A percentile compares a stretch with the other conserved stretches of the same genome.
phyloP scores from a whole-genome alignment of 352 stramenopile species.

The Blastocystis sp. region DNA sequence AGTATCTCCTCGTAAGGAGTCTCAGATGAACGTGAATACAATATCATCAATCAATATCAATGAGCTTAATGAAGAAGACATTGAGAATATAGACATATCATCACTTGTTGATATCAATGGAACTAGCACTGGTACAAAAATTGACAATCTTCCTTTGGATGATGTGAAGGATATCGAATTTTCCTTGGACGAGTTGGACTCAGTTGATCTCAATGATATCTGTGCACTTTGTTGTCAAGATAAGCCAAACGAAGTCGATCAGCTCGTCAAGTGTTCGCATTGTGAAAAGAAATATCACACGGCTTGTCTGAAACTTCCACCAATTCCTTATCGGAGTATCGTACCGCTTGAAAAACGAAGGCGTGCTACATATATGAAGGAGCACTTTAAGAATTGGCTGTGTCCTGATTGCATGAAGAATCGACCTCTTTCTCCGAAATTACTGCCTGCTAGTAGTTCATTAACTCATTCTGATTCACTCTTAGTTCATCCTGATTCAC shows the following conservation, averaged over 20 bases:
- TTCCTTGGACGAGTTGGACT: background rate
- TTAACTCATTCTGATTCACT: background rate
- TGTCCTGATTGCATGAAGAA: background rate
- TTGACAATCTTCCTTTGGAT: background rate
- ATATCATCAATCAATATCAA: background rate
- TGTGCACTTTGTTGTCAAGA: slow-evolving; percentile 32
- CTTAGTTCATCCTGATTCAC: background rate
- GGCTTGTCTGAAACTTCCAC: background rate
- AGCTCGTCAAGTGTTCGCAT: slow-evolving; percentile 12
- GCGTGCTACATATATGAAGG: slow-evolving; percentile 6
- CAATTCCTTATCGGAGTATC: background rate
- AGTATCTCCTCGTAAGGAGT: background rate
- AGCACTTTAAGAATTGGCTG: slow-evolving; percentile 38
- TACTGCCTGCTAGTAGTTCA: background rate
- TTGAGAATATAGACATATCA: slow-evolving; percentile 29
- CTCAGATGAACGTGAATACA: background rate
- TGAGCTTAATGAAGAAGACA: background rate
- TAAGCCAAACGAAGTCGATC: slow-evolving; percentile 8
- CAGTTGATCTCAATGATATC: background rate
- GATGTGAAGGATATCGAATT: background rate
- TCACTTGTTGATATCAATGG: background rate
- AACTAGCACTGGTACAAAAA: background rate
- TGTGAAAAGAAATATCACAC: slow-evolving; percentile 54
- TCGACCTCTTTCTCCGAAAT: background rate
- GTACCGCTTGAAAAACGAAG: slow-evolving; percentile 10